Evolutionary conservation across 2,329 filamentous ascomycete genomes (phyloP).

Genomic region (Nannizziopsis barbatae): DNA sequence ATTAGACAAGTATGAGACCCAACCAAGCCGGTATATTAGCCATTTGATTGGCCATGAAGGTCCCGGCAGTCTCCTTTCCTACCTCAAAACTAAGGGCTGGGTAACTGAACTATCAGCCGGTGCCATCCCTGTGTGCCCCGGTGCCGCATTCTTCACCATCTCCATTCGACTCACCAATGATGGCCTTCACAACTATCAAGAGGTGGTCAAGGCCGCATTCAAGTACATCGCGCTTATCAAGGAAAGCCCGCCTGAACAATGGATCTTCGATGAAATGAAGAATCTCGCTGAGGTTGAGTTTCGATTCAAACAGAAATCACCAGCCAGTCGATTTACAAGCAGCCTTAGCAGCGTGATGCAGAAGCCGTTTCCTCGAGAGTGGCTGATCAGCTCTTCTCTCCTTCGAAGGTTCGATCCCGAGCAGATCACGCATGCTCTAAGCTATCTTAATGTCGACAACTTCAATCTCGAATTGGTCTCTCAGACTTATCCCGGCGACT

Average conservation of each 20-base stretch:
- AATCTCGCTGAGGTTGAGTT: conserved; percentile 87
- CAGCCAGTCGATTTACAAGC: conserved; percentile 80
- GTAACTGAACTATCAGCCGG: conserved; percentile 73
- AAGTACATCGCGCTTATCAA: conserved; percentile 82
- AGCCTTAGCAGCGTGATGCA: conserved; percentile 81
- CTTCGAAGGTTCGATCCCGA: conserved; percentile 69
- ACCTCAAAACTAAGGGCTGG: conserved; percentile 84
- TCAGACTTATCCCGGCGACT: conserved; percentile 69
- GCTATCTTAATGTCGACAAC: conserved; percentile 72
- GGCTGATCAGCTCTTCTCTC: conserved; percentile 70
- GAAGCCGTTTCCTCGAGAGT: conserved; percentile 72
- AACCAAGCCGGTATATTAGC: conserved; percentile 74
- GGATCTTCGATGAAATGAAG: conserved; percentile 90
- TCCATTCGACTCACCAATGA: conserved; percentile 73
- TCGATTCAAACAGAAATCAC: conserved; percentile 85
- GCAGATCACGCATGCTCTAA: conserved; percentile 62
- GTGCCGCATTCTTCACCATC: conserved; percentile 68
- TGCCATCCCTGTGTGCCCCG: conserved; percentile 63
- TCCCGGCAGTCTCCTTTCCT: conserved; percentile 80
- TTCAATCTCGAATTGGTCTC: conserved; percentile 76
- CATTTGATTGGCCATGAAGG: conserved; percentile 89
- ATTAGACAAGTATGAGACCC: conserved; percentile 63
- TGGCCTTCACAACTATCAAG: conserved; percentile 68
- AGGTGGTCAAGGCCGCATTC: conserved; percentile 74
- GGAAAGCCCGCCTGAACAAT: conserved; percentile 69